phyloP scores from a whole-genome alignment of 257 asterid genomes.

The Solanum bukasovii region DNA sequence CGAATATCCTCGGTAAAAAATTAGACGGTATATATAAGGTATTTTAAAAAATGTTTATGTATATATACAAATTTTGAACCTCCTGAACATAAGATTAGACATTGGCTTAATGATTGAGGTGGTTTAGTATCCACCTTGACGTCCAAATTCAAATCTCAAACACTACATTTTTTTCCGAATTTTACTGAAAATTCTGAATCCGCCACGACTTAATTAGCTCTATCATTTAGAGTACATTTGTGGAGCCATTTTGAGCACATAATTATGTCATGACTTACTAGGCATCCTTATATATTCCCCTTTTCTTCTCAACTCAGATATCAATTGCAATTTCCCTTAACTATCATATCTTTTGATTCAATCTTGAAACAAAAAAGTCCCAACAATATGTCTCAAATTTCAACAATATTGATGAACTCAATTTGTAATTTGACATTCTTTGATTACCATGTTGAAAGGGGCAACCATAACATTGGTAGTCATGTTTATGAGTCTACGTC shows the following conservation, averaged over 20 bases:
- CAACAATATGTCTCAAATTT: not conserved
- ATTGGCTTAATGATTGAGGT: no score
- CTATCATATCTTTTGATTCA: not conserved
- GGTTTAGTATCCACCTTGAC: no score
- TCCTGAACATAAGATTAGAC: no score
- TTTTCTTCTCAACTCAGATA: not conserved
- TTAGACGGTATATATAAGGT: no score
- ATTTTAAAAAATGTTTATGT: no score
- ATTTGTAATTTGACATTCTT: not conserved
- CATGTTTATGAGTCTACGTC: not conserved
- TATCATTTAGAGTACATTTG: not conserved
- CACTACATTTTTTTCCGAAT: rapidly evolving
- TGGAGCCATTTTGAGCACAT: not conserved
- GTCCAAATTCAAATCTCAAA: not conserved
- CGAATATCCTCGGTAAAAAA: no score
- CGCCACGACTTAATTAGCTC: not conserved
- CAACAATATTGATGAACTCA: not conserved
- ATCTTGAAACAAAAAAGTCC: not conserved
- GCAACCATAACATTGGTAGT: not conserved
- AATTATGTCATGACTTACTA: not conserved
- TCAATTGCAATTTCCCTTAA: not conserved
- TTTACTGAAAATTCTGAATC: not conserved
- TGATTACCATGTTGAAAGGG: not conserved
- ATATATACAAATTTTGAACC: not conserved
- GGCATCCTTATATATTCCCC: not conserved